These are phyloP conservation scores for Aspergillus arachidicola DNA, from an alignment of 2,329 filamentous ascomycete species.

Conservation along the genomic window DNA sequence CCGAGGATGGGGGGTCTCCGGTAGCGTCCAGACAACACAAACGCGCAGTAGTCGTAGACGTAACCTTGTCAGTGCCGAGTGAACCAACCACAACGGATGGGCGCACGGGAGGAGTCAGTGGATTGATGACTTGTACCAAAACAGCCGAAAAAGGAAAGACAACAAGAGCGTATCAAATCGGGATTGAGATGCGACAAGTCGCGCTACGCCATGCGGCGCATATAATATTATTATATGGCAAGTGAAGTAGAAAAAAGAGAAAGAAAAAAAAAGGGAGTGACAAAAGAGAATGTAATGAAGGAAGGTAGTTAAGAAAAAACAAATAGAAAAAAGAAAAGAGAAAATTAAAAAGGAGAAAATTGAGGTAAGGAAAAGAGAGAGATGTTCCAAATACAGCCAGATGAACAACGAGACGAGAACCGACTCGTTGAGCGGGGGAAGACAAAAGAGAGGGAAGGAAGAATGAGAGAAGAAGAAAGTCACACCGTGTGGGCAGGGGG, in stretches of 20 bases:
- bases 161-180: conserved; percentile 10
- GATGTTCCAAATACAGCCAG: conserved; percentile 33
- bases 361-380: conserved; percentile 18
- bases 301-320: conserved; percentile 15
- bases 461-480: conserved; percentile 25
- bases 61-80: conserved; percentile 17
- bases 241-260: conserved; percentile 4
- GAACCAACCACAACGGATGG: conserved; percentile 20
- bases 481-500: conserved; percentile 4
- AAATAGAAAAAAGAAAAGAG: conserved; percentile 11
- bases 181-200: conserved; percentile 9
- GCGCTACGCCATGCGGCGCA: background rate
- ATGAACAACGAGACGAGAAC: conserved; percentile 49
- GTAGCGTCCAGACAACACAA: conserved; percentile 21
- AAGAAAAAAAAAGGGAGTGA: conserved; percentile 15
- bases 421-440: conserved; percentile 40
- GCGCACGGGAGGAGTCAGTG: conserved; percentile 17
- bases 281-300: conserved; percentile 4
- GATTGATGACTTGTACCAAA: conserved; percentile 8
- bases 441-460: conserved; percentile 31
- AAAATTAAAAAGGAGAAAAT: conserved; percentile 16
- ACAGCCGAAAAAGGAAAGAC: conserved; percentile 10
- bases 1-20: conserved; percentile 8
- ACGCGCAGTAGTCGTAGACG: conserved; percentile 22
- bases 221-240: background rate